phyloP scores from a whole-genome alignment of 306 rosid genomes.

The Lupinus albus region DNA sequence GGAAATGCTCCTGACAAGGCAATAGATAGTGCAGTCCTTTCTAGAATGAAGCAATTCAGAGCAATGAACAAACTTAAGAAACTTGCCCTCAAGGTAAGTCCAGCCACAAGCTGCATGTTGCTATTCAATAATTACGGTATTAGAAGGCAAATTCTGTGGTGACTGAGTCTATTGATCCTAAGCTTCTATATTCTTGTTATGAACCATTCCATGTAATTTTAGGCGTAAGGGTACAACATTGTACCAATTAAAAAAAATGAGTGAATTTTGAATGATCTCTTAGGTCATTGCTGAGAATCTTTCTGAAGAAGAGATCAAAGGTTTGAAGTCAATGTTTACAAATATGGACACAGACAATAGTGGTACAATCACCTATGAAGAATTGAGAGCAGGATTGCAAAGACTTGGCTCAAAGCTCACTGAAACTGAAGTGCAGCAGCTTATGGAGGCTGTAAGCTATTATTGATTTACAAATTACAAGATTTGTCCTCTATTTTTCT shows the following conservation, averaged over 20 bases:
- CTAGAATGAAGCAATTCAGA: slow-evolving; percentile 95
- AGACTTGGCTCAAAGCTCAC: slow-evolving; percentile 83
- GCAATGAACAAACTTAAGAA: slow-evolving; percentile 92
- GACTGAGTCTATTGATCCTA: too few relatives aligned
- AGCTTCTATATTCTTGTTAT: too few relatives aligned
- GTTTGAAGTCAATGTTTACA: slow-evolving; percentile 62
- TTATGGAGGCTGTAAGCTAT: slow-evolving; percentile 79
- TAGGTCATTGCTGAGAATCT: slow-evolving; percentile 52
- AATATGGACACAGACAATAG: slow-evolving; percentile 85
- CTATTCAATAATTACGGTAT: slow-evolving; percentile 6
- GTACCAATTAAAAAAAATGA: slow-evolving; percentile 14
- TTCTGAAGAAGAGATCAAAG: slow-evolving; percentile 48
- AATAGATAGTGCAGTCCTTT: slow-evolving; percentile 87
- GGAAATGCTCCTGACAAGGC: slow-evolving; percentile 92
- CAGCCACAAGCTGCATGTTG: slow-evolving; percentile 22
- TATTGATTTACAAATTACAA: too few relatives aligned
- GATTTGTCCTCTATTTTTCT: background rate
- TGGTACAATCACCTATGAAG: slow-evolving; percentile 87
- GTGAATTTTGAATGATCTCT: slow-evolving; percentile 18
- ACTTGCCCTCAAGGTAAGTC: slow-evolving; percentile 82
- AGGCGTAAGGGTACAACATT: background rate
- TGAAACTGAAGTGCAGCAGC: slow-evolving; percentile 78
- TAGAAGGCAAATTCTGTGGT: too few relatives aligned
- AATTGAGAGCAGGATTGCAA: slow-evolving; percentile 73
- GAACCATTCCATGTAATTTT: too few relatives aligned